phyloP scores from a whole-genome alignment of 306 rosid species.

The Ceratonia siliqua region DNA sequence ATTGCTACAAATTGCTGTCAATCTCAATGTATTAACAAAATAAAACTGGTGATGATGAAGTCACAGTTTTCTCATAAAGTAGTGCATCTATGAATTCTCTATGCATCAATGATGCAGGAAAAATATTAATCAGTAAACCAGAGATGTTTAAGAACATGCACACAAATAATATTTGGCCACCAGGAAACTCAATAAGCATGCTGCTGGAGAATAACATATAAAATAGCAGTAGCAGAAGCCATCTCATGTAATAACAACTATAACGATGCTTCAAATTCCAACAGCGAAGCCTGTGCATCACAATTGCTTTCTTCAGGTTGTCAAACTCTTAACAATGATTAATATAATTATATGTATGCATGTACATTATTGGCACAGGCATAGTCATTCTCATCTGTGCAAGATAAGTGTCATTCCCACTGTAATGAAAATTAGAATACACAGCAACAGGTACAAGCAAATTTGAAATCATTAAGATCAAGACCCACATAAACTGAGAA shows the following conservation, averaged over 20 bases:
- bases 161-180: neutral
- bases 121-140: neutral
- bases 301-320: neutral
- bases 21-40: neutral
- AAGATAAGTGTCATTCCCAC: too few species aligned
- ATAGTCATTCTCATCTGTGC: neutral
- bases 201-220: slow-evolving; percentile 22
- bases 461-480: neutral
- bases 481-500: neutral
- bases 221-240: neutral
- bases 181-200: slow-evolving; percentile 12
- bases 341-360: neutral
- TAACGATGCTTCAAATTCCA: neutral
- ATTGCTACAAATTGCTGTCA: neutral
- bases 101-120: neutral
- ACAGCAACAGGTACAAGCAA: neutral
- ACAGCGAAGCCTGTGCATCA: neutral
- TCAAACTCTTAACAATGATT: neutral
- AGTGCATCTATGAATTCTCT: neutral
- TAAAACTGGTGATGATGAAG: neutral
- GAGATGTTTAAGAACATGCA: neutral
- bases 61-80: neutral
- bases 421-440: neutral
- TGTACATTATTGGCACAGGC: neutral
- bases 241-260: neutral